Evolutionary conservation across 352 stramenopile genomes (phyloP).

Genomic region (Detonula confervacea): DNA sequence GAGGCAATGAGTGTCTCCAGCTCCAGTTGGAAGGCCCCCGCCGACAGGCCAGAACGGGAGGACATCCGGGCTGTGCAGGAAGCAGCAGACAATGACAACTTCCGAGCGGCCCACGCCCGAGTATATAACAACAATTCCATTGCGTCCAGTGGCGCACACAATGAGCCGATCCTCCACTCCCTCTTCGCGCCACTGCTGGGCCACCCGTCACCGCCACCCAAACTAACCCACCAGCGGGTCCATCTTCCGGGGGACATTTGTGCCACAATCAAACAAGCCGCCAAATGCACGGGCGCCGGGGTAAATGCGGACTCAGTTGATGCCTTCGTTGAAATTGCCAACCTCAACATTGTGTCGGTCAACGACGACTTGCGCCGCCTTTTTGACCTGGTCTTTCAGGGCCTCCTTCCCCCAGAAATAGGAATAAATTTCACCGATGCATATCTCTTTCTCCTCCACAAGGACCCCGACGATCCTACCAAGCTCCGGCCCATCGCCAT

Average conservation of each 20-base stretch:
- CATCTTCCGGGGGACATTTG: neutral
- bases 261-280: neutral
- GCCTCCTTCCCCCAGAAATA: neutral
- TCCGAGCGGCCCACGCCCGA: constrained; percentile 14
- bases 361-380: neutral
- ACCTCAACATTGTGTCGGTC: neutral
- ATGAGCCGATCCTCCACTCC: neutral
- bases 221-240: neutral
- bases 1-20: too few relatives aligned
- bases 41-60: neutral
- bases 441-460: constrained; percentile 14
- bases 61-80: neutral
- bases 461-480: constrained; percentile 7
- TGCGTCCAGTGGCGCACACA: constrained; percentile 10
- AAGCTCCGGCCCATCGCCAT: constrained; percentile 12
- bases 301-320: neutral
- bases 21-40: neutral
- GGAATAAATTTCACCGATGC: neutral
- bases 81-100: constrained; percentile 38
- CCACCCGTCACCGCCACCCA: neutral
- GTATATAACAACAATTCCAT: neutral
- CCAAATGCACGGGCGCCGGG: neutral
- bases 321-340: neutral
- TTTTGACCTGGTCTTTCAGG: neutral
- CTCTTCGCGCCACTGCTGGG: neutral